These are phyloP conservation scores for Stephanodiscus minutulus DNA, from an alignment of 108 stramenopile species.

Conservation along the genomic window DNA sequence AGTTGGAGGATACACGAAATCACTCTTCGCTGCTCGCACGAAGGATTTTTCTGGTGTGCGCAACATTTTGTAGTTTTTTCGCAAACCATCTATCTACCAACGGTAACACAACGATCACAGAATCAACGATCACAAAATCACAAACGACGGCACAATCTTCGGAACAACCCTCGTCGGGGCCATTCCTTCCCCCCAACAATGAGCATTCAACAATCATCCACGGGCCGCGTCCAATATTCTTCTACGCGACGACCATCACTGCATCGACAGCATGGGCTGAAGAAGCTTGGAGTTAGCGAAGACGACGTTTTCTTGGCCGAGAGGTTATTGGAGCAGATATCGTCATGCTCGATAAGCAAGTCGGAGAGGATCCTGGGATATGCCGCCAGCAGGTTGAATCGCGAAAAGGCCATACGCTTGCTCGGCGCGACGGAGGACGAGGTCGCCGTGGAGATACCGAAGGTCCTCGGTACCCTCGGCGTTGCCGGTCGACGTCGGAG, in stretches of 20 bases:
- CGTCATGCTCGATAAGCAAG: slow-evolving; percentile 18
- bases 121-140: not conserved
- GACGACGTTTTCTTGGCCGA: slow-evolving; percentile 41
- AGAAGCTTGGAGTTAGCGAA: slow-evolving; percentile 47
- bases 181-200: not conserved
- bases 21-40: too few relatives aligned
- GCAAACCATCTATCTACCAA: not conserved
- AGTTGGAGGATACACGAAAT: not conserved
- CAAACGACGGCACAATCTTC: not conserved
- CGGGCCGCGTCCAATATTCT: too few relatives aligned
- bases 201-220: slow-evolving; percentile 8
- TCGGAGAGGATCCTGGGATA: slow-evolving; percentile 40
- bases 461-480: slow-evolving; percentile 38
- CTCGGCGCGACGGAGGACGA: slow-evolving; percentile 42
- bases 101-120: not conserved
- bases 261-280: slow-evolving; percentile 35
- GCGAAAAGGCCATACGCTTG: slow-evolving; percentile 41
- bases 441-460: slow-evolving; percentile 42
- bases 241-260: not conserved
- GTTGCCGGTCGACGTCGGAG: slow-evolving; percentile 24
- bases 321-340: slow-evolving; percentile 37
- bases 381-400: slow-evolving; percentile 12
- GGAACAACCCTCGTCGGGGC: not conserved
- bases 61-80: too few relatives aligned
- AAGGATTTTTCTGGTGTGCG: too few relatives aligned